Evolutionary conservation across 1,284 basidiomycete species (phyloP).

Genomic region (Takashimella koratensis): DNA sequence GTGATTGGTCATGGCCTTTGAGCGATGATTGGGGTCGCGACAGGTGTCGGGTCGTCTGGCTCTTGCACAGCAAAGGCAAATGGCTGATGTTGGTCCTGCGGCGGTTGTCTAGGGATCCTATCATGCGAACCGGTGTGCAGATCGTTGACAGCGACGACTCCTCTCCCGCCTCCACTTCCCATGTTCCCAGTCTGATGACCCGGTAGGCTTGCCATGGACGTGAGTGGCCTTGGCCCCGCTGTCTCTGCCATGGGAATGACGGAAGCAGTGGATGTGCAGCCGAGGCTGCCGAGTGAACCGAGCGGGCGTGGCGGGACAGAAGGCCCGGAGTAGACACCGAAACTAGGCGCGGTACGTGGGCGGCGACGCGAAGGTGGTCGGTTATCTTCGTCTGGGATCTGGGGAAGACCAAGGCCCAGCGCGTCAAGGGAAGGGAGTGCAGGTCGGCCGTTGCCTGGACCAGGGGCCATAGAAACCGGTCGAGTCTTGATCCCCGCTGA

Average conservation of each 20-base stretch:
- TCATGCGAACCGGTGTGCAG: too few relatives aligned
- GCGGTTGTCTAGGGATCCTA: not conserved
- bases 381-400: constrained; percentile 26
- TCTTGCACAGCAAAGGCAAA: not conserved
- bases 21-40: not conserved
- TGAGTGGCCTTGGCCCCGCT: not conserved
- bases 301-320: not conserved
- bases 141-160: too few relatives aligned
- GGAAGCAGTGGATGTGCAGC: not conserved
- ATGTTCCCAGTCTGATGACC: not conserved
- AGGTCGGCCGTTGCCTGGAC: not conserved
- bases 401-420: constrained; percentile 33
- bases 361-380: constrained; percentile 12
- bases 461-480: not conserved
- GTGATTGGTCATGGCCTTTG: too few relatives aligned
- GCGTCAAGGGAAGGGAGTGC: constrained; percentile 34
- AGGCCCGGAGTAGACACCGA: constrained; percentile 2
- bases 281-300: not conserved
- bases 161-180: too few relatives aligned
- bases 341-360: constrained; percentile 27
- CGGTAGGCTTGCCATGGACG: not conserved
- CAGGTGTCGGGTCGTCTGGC: not conserved
- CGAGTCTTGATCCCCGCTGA: not conserved
- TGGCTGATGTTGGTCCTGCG: not conserved
- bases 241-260: not conserved